Percentiles rank a stretch among this genome's conserved stretches.
Evolutionary conservation across 2,329 filamentous ascomycete genomes (phyloP).

Genomic region (Epichloe elymi): DNA sequence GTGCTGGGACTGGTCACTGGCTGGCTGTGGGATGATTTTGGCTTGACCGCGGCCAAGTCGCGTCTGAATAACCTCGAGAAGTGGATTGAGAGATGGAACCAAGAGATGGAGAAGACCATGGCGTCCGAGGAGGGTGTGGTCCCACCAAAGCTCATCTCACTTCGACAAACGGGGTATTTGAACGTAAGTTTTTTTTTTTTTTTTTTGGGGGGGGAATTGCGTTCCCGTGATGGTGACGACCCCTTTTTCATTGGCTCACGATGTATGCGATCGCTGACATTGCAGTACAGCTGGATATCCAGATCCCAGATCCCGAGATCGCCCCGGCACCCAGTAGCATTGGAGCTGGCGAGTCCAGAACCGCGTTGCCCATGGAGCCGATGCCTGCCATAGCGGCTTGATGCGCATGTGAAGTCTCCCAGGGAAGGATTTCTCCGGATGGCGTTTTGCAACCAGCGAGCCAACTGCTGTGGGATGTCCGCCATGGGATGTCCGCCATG

Average conservation of each 20-base stretch:
- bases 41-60: conserved; percentile 61
- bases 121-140: conserved; percentile 36
- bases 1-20: conserved; percentile 71
- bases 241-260: too few relatives aligned
- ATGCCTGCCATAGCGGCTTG: conserved; percentile 13
- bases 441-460: background rate
- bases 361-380: conserved; percentile 21
- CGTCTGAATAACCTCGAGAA: conserved; percentile 57
- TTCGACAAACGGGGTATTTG: conserved; percentile 80
- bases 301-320: conserved; percentile 68
- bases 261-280: conserved; percentile 6
- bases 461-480: too few relatives aligned
- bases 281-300: conserved; percentile 55
- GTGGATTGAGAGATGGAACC: conserved; percentile 84
- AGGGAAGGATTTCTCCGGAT: background rate
- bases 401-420: background rate
- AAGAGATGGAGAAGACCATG: conserved; percentile 45
- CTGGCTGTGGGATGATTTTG: conserved; percentile 90
- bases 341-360: conserved; percentile 24
- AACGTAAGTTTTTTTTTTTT: conserved; percentile 37
- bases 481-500: too few relatives aligned
- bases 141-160: conserved; percentile 59
- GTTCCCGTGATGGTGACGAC: background rate
- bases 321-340: conserved; percentile 35
- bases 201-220: too few relatives aligned